A percentile compares a stretch with the other conserved stretches of the same genome.
These are phyloP conservation scores for Metahyphopichia silvanorum DNA, from an alignment of 805 yeast genomes.

Conservation along the genomic window DNA sequence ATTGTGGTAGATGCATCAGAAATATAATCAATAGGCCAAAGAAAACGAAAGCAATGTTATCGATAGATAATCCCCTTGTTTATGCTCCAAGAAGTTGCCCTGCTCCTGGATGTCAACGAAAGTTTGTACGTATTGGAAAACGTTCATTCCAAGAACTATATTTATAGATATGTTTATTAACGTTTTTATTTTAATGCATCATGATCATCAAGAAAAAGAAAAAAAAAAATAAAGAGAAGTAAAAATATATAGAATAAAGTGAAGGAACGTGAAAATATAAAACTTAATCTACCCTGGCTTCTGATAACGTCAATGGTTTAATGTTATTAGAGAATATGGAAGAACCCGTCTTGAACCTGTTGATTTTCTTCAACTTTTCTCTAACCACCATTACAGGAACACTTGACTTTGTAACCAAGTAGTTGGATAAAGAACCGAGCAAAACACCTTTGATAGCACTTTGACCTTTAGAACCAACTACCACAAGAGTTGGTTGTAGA, in stretches of 20 bases:
- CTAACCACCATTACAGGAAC: constrained; percentile 83
- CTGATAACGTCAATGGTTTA: constrained; percentile 47
- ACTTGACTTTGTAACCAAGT: constrained; percentile 64
- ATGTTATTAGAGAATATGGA: constrained; percentile 55
- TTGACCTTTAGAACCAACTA: constrained; percentile 74
- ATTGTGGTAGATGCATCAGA: constrained; percentile 81
- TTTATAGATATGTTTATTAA: constrained; percentile 7
- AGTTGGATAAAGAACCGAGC: constrained; percentile 69
- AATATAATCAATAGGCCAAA: constrained; percentile 51
- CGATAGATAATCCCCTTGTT: constrained; percentile 31
- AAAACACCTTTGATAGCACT: constrained; percentile 71
- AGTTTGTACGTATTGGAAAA: constrained; percentile 39
- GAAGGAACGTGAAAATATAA: not conserved
- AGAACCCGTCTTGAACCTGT: constrained; percentile 48
- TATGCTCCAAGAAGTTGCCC: constrained; percentile 61
- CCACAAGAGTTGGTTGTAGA: constrained; percentile 67
- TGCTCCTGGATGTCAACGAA: constrained; percentile 45
- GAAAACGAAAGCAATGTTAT: constrained; percentile 11
- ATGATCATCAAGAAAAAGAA: not conserved
- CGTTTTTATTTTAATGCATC: not conserved
- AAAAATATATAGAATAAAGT: not conserved
- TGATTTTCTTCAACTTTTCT: constrained; percentile 65
- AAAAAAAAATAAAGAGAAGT: not conserved
- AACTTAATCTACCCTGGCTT: constrained; percentile 42
- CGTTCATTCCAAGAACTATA: constrained; percentile 54